phyloP scores from a whole-genome alignment of 805 yeast species.

The Suhomyces tanzawaensis region DNA sequence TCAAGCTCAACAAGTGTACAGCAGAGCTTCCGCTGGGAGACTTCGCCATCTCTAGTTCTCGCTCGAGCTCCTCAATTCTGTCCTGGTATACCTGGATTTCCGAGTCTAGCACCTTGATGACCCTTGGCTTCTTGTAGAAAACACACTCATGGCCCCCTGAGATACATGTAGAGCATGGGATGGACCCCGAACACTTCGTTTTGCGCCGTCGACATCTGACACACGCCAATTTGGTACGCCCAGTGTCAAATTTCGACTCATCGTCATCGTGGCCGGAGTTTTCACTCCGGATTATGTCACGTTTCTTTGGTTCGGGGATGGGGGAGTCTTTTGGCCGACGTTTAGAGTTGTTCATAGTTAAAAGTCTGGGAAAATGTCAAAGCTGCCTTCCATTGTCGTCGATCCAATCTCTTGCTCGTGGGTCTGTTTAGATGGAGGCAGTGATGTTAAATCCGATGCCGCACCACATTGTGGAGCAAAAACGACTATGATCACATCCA shows the following conservation, averaged over 20 bases:
- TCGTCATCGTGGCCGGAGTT: neutral
- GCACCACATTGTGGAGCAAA: no score
- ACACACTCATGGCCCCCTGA: constrained; percentile 15
- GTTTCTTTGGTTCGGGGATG: no score
- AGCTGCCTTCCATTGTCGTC: no score
- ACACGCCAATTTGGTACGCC: constrained; percentile 19
- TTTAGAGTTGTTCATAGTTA: no score
- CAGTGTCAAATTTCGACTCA: neutral
- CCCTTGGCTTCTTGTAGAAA: constrained; percentile 20
- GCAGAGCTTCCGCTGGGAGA: neutral
- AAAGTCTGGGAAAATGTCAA: no score
- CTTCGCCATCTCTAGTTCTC: constrained; percentile 8
- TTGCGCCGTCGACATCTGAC: constrained; percentile 25
- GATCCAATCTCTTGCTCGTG: no score
- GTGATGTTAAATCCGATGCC: no score
- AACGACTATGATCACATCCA: no score
- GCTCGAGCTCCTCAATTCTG: constrained; percentile 9
- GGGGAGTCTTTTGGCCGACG: no score
- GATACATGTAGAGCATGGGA: constrained; percentile 23
- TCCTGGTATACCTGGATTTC: constrained; percentile 20
- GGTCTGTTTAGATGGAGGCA: no score
- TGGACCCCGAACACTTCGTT: constrained; percentile 25
- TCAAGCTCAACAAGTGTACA: neutral
- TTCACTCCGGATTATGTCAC: no score
- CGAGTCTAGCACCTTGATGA: constrained; percentile 18